A percentile compares a stretch with the other conserved stretches of the same genome.
Conservation (phyloP, 2,329 filamentous ascomycete genomes). For the Colletotrichum eremochloae region DNA sequence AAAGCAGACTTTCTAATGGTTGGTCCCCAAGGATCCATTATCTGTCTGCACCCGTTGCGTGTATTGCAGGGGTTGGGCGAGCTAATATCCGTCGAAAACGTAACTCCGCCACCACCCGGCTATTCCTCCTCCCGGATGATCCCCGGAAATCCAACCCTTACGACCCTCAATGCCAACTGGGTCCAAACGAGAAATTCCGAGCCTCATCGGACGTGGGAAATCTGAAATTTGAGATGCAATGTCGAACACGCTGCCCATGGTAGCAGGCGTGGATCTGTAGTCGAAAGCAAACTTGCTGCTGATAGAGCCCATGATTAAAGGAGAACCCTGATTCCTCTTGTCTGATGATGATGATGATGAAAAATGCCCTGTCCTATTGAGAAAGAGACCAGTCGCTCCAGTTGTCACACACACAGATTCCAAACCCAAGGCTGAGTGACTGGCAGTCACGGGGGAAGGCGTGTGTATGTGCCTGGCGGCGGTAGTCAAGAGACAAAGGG, state of each 20-base stretch:
- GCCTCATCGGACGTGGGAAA: conserved; percentile 20
- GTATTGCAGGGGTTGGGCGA: conserved; percentile 9
- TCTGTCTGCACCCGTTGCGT: conserved; percentile 21
- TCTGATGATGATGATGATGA: conserved; percentile 15
- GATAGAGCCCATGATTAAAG: conserved; percentile 34
- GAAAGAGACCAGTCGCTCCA: conserved; percentile 18
- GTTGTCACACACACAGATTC: conserved; percentile 15
- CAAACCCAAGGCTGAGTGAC: conserved; percentile 13
- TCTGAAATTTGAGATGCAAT: conserved; percentile 36
- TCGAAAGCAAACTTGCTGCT: conserved; percentile 26
- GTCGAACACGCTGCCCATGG: conserved; percentile 39
- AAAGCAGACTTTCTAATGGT: conserved; percentile 17
- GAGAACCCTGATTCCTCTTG: conserved; percentile 13
- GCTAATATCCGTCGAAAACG: conserved; percentile 13
- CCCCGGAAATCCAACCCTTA: conserved; percentile 16
- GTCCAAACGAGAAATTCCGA: conserved; percentile 8
- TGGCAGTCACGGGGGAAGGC: conserved; percentile 4
- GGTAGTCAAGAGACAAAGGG: conserved; percentile 21
- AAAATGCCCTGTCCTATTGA: conserved; percentile 21
- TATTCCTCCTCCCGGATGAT: background rate
- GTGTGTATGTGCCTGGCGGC: conserved; percentile 1
- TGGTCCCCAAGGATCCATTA: background rate
- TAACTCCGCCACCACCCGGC: conserved; percentile 14
- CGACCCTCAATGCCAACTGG: background rate
- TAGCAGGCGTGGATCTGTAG: conserved; percentile 35